Evolutionary conservation across 306 rosid species (phyloP), one percentile per base, ranked within the genome.

Genomic region (Oxytropis ochrocephala): DNA sequence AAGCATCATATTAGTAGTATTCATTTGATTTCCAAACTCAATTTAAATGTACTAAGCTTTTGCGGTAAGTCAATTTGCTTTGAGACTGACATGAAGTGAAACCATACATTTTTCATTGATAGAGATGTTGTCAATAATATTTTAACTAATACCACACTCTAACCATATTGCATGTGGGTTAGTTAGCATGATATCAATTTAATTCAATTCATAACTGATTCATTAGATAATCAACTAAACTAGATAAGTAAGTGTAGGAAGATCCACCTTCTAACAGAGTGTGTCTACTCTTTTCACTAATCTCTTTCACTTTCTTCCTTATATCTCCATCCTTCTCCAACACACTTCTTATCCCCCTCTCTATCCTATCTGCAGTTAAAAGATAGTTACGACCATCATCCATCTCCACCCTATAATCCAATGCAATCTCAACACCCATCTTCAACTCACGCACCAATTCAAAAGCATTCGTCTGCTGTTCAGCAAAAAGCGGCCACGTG

Each of bases 391-490:
- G 16, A 2, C 65, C 74, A 14, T 0, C 7, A 11, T 0, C 1
- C n/a, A n/a, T 11, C 1, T 44, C 80, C 11, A 1, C 3, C 57
- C 42, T 48, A 14, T 44, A 82, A 27, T 80, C 85, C 68, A 78
- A 4, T 0, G 66, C 33, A 0, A 84, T 57, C 67, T 73, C 87
- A 50, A 43, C 84, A 1, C 74, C 85, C 10, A 83, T 17, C 61
- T 67, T 61, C 33, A 85, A 46, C 68, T 87, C 89, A 0, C 7
- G 9, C 30, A 75, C 86, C 2, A 85, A 18, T 17, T 46, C 8
- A 7, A 78, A 85, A 0, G 90, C 93, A 14, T 85, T 87, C 3
- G 73, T 5, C 3, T 84, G 91, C 11, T 88, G 89, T 64, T 89
- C 96, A 0, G 83, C 82, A 3, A 3, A 73, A 0, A 85, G 7